Base-by-base conservation (phyloP, 1,284 basidiomycete genomes). In the Cutaneotrichosporon sp. region DNA sequence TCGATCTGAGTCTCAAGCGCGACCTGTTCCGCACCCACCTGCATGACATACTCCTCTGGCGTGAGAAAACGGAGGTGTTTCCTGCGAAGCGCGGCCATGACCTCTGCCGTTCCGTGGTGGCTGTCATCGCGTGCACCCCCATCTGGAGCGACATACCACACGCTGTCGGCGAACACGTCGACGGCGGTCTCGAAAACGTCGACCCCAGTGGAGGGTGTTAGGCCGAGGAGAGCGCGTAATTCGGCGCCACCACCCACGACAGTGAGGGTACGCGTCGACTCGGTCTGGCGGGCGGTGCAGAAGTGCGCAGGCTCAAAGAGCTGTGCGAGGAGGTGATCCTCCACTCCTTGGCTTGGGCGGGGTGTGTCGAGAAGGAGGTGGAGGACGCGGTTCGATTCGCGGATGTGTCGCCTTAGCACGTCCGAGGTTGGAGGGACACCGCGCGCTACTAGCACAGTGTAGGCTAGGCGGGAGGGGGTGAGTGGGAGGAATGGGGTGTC, bases 181-280 rank as follows among this genome's bases (percentile, higher is more conserved):
- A 50, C 8, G 8, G 49, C 47, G 22, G n/a, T 21, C 47, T 49
- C 47, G 13, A 49, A 49, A n/a, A 22, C 47, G n/a, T 49, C 47
- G 9, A 1, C 13, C n/a, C 8, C 9, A 7, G 47, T 21, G 6
- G 7, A 9, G n/a, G 21, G 21, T 8, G n/a, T 5, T 1, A 49
- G 47, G n/a, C 47, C 47, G 47, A 49, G n/a, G 47, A 49, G 21
- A 7, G 47, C 9, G n/a, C 47, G 47, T 10, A 49, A 14, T 13
- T 49, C 47, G 6, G n/a, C 47, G n/a, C 47, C 47, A 9, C 47
- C 47, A n/a, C 47, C 47, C 8, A 49, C 47, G 47, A 49, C 47
- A 21, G 22, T 49, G 47, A 49, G n/a, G n/a, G 22, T 49, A 21
- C 47, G 47, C 38, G 13, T 16, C 38, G 9, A 14, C 38, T 11